Evolutionary conservation across 495 filamentous ascomycete species (phyloP).

Genomic region (Ascobolus immersus): DNA sequence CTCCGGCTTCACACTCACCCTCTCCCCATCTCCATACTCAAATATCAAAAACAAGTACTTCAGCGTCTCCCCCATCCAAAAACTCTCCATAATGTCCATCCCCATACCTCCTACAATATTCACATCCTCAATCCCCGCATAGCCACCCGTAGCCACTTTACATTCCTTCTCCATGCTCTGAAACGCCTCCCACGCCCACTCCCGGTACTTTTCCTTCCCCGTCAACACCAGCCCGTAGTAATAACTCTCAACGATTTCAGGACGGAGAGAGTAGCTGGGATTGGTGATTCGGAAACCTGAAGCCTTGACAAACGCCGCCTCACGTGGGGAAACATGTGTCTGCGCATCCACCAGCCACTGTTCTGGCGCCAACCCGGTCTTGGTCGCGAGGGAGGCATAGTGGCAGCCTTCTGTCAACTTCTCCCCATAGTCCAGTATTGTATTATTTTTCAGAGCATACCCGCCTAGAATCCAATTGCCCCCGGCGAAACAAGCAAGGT

Average conservation of each 20-base stretch:
- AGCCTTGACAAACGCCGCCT: constrained; percentile 25
- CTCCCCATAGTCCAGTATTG: constrained; percentile 53
- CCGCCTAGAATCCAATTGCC: constrained; percentile 79
- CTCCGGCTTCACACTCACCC: constrained; percentile 32
- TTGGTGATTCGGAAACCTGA: constrained; percentile 55
- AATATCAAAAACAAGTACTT: constrained; percentile 64
- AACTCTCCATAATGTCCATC: constrained; percentile 76
- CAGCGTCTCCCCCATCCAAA: constrained; percentile 71
- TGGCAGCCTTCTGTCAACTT: constrained; percentile 47
- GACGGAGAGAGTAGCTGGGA: constrained; percentile 40
- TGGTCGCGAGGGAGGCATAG: constrained; percentile 41
- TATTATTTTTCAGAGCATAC: constrained; percentile 31
- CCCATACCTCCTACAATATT: constrained; percentile 35
- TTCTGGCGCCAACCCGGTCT: constrained; percentile 59
- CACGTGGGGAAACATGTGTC: too few species aligned
- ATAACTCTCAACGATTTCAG: constrained; percentile 66
- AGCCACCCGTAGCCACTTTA: constrained; percentile 30
- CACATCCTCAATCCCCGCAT: constrained; percentile 37
- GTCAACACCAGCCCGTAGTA: constrained; percentile 75
- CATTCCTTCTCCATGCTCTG: constrained; percentile 40
- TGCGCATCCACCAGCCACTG: constrained; percentile 42
- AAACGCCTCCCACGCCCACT: constrained; percentile 74
- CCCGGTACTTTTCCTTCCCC: constrained; percentile 41
- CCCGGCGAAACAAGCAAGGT: constrained; percentile 62
- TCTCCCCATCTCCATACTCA: constrained; percentile 27